Evolutionary conservation across 1,139 yeast species (phyloP).

Genomic region (Scheffersomyces cryptocercus): DNA sequence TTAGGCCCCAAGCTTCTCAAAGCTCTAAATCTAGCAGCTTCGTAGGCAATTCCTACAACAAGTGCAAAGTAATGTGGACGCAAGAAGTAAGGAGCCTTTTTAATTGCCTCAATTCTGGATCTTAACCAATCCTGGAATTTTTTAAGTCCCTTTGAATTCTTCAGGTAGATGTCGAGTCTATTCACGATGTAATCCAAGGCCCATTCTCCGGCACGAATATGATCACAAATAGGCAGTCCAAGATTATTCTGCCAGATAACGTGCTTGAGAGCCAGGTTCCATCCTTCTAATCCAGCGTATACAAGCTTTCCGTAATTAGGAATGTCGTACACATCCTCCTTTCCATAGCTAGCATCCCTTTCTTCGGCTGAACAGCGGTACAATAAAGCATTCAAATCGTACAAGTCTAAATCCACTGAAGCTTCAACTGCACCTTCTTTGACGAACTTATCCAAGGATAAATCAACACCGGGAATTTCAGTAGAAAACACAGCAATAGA

Average conservation of each 20-base stretch:
- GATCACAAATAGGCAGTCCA: conserved; percentile 81
- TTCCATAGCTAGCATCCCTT: conserved; percentile 72
- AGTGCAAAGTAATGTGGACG: conserved; percentile 87
- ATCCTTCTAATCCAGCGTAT: conserved; percentile 93
- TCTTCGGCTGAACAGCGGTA: conserved; percentile 88
- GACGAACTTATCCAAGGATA: conserved; percentile 60
- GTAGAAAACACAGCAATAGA: conserved; percentile 85
- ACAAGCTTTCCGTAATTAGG: conserved; percentile 74
- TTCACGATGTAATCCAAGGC: conserved; percentile 75
- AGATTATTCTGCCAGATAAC: conserved; percentile 72
- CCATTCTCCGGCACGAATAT: conserved; percentile 84
- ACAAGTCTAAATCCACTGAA: conserved; percentile 55
- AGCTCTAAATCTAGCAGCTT: conserved; percentile 72
- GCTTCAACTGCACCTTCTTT: conserved; percentile 78
- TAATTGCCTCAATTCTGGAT: conserved; percentile 64
- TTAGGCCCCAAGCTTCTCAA: conserved; percentile 55
- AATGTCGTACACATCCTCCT: conserved; percentile 68
- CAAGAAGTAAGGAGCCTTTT: conserved; percentile 71
- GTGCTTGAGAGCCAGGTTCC: conserved; percentile 69
- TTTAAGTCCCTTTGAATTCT: conserved; percentile 44
- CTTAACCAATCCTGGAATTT: conserved; percentile 69
- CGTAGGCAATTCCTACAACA: conserved; percentile 77
- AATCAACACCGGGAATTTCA: conserved; percentile 56
- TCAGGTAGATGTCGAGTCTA: conserved; percentile 59
- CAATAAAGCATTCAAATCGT: conserved; percentile 73